Evolutionary conservation across 768 basidiomycete genomes (phyloP).

Genomic region (Boletus subcaerulescens): DNA sequence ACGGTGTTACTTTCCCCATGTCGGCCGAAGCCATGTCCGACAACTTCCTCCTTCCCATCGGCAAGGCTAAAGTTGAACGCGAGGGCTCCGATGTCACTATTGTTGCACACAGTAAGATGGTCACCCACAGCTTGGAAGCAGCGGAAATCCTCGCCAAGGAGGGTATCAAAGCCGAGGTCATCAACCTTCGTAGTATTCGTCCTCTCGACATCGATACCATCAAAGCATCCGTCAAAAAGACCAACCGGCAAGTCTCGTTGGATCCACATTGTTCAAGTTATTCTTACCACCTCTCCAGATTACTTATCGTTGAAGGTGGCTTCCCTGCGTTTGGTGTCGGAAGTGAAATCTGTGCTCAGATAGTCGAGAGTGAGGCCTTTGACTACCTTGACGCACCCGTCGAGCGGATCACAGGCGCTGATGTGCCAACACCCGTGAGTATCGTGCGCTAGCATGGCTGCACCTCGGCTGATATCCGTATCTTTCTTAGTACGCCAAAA

Average conservation of each 20-base stretch:
- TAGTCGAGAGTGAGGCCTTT: slow-evolving; percentile 95
- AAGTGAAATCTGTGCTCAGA: slow-evolving; percentile 97
- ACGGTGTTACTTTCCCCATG: slow-evolving; percentile 97
- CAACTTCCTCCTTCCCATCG: slow-evolving; percentile 93
- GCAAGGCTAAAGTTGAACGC: slow-evolving; percentile 95
- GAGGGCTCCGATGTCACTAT: slow-evolving; percentile 92
- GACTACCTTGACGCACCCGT: slow-evolving; percentile 98
- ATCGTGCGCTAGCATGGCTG: slow-evolving; percentile 3
- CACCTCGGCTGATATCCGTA: slow-evolving; percentile 8
- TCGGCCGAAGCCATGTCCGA: slow-evolving; percentile 93
- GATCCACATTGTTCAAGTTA: background rate
- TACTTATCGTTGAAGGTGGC: slow-evolving; percentile 95
- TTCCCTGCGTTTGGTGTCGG: slow-evolving; percentile 99
- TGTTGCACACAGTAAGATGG: slow-evolving; percentile 98
- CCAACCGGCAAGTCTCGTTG: slow-evolving; percentile 66
- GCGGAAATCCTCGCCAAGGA: slow-evolving; percentile 93
- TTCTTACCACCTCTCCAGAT: slow-evolving; percentile 39
- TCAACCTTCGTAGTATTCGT: slow-evolving; percentile 94
- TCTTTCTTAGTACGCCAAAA: slow-evolving; percentile 72
- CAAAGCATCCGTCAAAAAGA: slow-evolving; percentile 97
- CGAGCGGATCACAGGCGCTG: slow-evolving; percentile 95
- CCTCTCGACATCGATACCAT: slow-evolving; percentile 98
- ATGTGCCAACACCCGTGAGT: slow-evolving; percentile 93
- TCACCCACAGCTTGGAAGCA: slow-evolving; percentile 90
- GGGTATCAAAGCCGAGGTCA: slow-evolving; percentile 95